Evolutionary conservation across 177 flowering plant species (phyloP), one percentile per base, ranked within the genome.

Genomic region (Telopea speciosissima): DNA sequence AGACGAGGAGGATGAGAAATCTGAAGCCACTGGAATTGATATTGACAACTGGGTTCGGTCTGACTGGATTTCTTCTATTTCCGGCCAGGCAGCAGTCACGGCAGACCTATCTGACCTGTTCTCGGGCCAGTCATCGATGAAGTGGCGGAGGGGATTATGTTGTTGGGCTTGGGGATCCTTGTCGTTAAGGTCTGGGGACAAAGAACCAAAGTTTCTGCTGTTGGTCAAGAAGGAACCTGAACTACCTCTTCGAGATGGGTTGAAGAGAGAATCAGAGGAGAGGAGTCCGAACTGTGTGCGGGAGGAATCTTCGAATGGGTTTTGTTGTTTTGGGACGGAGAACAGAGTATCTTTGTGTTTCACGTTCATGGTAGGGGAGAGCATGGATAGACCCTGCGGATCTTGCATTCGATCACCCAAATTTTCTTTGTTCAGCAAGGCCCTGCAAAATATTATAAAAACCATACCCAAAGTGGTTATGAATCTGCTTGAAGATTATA

Each of bases 51-150:
- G 89, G 67, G 91, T 89, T 58, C 83, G 71, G 42, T 87, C 90
- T 36, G 83, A 75, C 19, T 83, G 85, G 56, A 67, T 56, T n/a
- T 77, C 77, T 64, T 76, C 85, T 17, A 81, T 70, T 11, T 79
- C 86, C 26, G 86, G 83, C 89, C 89, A 87, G 10, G 84, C 70
- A 42, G 40, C 40, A 36, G 40, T 8, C 40, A 82, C 63, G 70
- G 76, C 17, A 0, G 87, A 72, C n/a, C 80, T 71, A 63, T 81
- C 78, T 5, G 82, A 72, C 61, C 70, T 85, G 73, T 49, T 82
- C 69, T 85, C 85, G 3, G 94, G 89, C 91, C 89, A 89, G 24
- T 84, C 84, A 36, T 88, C 88, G 23, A 88, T 84, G 87, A 92
- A 90, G 24, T 85, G 85, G 7, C 83, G 86, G 26, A 82, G 77